Base-by-base conservation (phyloP, 768 basidiomycete species). In the Mycena venus region DNA sequence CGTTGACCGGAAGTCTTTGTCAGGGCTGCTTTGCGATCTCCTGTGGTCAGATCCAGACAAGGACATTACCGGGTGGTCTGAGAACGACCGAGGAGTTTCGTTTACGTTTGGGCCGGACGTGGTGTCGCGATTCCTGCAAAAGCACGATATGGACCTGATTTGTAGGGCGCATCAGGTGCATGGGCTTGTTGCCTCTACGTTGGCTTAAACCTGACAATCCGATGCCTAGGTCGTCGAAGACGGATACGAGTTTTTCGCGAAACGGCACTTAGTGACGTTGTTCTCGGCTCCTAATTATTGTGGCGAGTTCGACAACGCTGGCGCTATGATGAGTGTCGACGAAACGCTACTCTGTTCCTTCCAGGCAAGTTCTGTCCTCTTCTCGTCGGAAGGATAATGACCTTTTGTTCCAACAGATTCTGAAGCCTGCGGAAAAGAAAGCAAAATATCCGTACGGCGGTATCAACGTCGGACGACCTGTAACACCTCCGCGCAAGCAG, bases 321-420 rank as follows among this genome's bases (percentile, higher is more conserved):
- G 98, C 38, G 98, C 98, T 32, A 99, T 99, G 98, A 99, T 99
- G 98, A 97, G 95, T 80, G 98, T 99, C 51, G 98, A 99, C 80
- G 98, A 99, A 85, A 98, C 98, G 19, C 84, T 99, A 77, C 84
- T 99, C 76, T 99, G 98, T 86, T 99, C 97, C 9, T 99, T 99
- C 95, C 98, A 99, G 86, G 97, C 97, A 75, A 32, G 53, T 64
- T 56, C 70, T 40, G 47, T 47, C 15, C 40, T 51, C 58, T 70
- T 60, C 53, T 56, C 11, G 63, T 29, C 27, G 34, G 2, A 23
- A n/a, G 4, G 36, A 68, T 44, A 36, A 32, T 64, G 47, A 44
- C 14, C 29, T 6, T 61, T n/a, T 72, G 55, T 66, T 49, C 69
- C 47, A 38, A 12, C 80, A 98, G 97, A 99, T 99, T 77, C 88